Base-by-base conservation (phyloP, 345 rosid genomes). In the Mallotus nudiflorus region DNA sequence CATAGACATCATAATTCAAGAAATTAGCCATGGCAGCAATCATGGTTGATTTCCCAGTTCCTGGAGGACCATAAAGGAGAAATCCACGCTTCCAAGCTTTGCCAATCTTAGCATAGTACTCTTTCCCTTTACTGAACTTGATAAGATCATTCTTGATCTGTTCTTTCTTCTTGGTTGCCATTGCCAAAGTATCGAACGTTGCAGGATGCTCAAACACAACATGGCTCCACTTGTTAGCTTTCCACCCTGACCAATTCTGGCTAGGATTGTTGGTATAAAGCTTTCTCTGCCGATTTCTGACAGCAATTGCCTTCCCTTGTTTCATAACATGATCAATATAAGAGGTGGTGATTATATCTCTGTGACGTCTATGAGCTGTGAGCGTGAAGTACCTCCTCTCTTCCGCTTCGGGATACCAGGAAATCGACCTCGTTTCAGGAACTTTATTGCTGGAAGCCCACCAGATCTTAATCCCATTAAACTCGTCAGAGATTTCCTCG, bases 11-110 rank as follows among this genome's bases (percentile, higher is more conserved):
- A n/a, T n/a, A n/a, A n/a, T n/a, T 56, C 61, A 16, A 42, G 27
- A 87, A 71, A 68, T 89, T 89, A 7, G 92, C 96, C 89, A 89
- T 86, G 39, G 96, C 92, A 0, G 96, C 92, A 40, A 89, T 85
- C 76, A 89, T 56, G 59, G 92, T 89, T 9, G 96, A 87, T 79
- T 89, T 86, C 4, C 96, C 96, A 0, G 96, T 87, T 0, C 92
- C 96, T 0, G 96, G 96, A 45, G 92, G 96, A n/a, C 96, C 92
- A 55, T 87, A 87, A 46, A 67, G 54, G 85, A n/a, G n/a, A n/a
- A n/a, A n/a, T n/a, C n/a, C n/a, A n/a, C n/a, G n/a, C n/a, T n/a
- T n/a, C n/a, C n/a, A n/a, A n/a, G n/a, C n/a, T n/a, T n/a, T n/a
- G n/a, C n/a, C n/a, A n/a, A n/a, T n/a, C n/a, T n/a, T n/a, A n/a